Evolutionary conservation across 495 filamentous ascomycete genomes (phyloP), one percentile per base, ranked within the genome.

Genomic region (Chaetomium fimeti): DNA sequence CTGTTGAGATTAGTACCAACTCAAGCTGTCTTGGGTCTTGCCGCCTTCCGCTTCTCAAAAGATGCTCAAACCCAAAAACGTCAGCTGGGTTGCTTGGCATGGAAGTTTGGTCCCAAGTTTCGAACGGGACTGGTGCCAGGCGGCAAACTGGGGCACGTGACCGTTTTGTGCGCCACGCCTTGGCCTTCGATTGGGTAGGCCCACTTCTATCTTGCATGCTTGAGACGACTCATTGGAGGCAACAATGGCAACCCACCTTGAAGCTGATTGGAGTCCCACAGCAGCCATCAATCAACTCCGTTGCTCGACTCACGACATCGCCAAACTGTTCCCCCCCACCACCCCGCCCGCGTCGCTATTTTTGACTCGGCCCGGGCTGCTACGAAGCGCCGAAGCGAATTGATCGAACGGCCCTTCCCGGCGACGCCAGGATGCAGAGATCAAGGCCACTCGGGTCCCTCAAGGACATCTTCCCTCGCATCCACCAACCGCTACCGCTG

Each of bases 401-500:
- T 25, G 32, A 42, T 15, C 8, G 32, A 42, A 2, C 1, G n/a
- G 13, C 38, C 8, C 7, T 13, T 9, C 20, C 5, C 16, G 24
- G 18, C 27, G 47, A 25, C 54, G n/a, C 25, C n/a, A 69, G 36
- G 16, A 77, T 77, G 75, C 69, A 72, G 52, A 69, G 63, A 27
- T 67, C 68, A 25, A 71, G 67, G 47, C 65, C 73, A 42, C 76
- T 78, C 53, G 64, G 69, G 66, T 77, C 78, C 22, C 75, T 87
- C 64, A 84, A 77, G 66, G 69, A 69, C 72, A 57, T 86, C 66
- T 80, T 82, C 52, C 74, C 83, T 3, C 87, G 85, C 67, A 82
- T 93, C 52, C 88, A 93, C 68, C 87, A 84, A 20, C 89, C 89
- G 22, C 79, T 91, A 3, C 88, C 89, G 3, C 78, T 91, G 24